These are phyloP conservation scores for Alternaria hordeiaustralica DNA, from an alignment of 2,329 filamentous ascomycete genomes.

Conservation along the genomic window DNA sequence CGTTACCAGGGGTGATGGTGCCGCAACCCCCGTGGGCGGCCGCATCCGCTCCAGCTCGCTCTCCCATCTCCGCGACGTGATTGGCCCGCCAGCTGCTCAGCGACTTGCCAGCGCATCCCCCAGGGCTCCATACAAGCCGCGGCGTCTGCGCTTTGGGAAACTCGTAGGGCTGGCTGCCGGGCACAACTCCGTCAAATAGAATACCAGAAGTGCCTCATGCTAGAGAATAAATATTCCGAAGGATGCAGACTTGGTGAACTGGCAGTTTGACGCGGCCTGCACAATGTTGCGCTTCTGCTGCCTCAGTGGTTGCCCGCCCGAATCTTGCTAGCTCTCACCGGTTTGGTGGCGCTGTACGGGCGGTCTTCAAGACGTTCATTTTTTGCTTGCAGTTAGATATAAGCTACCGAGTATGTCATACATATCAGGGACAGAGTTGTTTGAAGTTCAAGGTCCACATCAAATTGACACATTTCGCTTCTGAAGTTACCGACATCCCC, in stretches of 20 bases:
- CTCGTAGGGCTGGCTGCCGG: conserved; percentile 20
- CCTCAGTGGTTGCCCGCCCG: conserved; percentile 1
- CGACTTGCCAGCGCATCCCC: conserved; percentile 41
- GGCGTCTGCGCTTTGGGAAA: neutral
- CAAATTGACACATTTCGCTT: neutral
- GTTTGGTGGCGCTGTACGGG: conserved; percentile 4
- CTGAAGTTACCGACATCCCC: neutral
- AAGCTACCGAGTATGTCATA: neutral
- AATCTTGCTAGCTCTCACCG: conserved; percentile 11
- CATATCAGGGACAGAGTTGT: neutral
- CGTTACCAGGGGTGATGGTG: conserved; percentile 24
- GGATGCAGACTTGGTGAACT: conserved; percentile 22
- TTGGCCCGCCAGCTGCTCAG: conserved; percentile 23
- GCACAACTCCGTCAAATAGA: conserved; percentile 19
- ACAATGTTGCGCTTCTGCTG: neutral
- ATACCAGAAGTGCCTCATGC: neutral
- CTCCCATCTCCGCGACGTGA: conserved; percentile 8
- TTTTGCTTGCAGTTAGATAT: neutral
- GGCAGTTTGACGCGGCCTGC: conserved; percentile 15
- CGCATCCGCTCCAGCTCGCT: conserved; percentile 13
- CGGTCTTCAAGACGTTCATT: neutral
- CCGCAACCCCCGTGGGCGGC: conserved; percentile 16
- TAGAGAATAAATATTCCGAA: neutral
- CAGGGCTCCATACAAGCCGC: conserved; percentile 15
- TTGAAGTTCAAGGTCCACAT: neutral